Evolutionary conservation across 148 eudicot species (phyloP).

Genomic region (Heliamphora exappendiculata): DNA sequence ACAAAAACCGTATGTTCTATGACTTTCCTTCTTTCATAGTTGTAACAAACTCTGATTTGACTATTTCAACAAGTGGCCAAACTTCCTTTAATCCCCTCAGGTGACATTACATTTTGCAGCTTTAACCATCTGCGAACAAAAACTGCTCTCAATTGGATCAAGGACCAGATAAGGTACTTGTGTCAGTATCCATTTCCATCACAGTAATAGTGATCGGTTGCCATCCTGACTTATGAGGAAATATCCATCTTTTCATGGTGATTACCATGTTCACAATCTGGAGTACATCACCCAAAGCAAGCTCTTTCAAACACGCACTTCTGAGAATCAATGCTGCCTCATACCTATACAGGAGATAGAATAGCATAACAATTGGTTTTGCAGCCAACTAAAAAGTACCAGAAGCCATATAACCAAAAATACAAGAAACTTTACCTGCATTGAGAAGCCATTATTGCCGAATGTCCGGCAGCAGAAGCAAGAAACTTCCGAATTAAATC

Average conservation of each 20-base stretch:
- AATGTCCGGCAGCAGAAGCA: slow-evolving; percentile 35
- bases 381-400: slow-evolving; percentile 5
- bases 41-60: not conserved
- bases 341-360: slow-evolving; percentile 28
- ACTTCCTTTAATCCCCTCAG: slow-evolving; percentile 10
- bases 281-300: slow-evolving; percentile 43
- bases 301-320: slow-evolving; percentile 35
- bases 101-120: slow-evolving; percentile 8
- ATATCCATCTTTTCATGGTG: slow-evolving; percentile 47
- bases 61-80: slow-evolving; percentile 3
- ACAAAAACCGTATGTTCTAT: not conserved
- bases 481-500: slow-evolving; percentile 38
- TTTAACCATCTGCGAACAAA: slow-evolving; percentile 8
- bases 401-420: not conserved
- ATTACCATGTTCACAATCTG: slow-evolving; percentile 40
- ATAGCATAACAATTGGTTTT: not conserved
- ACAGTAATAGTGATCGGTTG: slow-evolving; percentile 40
- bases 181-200: slow-evolving; percentile 18
- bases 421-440: slow-evolving; percentile 32
- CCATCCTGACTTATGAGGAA: slow-evolving; percentile 49
- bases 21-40: not conserved
- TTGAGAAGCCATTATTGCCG: slow-evolving; percentile 33
- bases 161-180: slow-evolving; percentile 18
- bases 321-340: slow-evolving; percentile 51
- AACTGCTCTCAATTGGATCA: slow-evolving; percentile 12